phyloP scores from a whole-genome alignment of 2,329 filamentous ascomycete genomes.

The Pestalotiopsis sp. region DNA sequence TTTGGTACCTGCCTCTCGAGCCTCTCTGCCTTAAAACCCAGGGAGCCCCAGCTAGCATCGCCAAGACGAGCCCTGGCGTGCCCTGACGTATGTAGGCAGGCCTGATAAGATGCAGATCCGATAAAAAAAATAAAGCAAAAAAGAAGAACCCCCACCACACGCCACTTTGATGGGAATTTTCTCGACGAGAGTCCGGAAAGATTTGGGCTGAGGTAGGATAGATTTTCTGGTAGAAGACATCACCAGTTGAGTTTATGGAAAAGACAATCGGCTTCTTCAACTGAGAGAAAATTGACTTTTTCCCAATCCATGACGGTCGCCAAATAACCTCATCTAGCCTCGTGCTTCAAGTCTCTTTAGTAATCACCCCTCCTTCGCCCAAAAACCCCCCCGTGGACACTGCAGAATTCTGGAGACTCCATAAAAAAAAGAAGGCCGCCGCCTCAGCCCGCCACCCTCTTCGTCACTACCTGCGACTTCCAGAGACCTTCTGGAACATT shows the following conservation, averaged over 20 bases:
- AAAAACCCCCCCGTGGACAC: background rate
- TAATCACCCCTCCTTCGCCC: constrained; percentile 1
- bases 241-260: background rate
- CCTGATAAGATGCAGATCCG: constrained; percentile 2
- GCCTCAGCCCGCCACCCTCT: background rate
- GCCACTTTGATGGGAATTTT: constrained; percentile 4
- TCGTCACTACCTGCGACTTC: constrained; percentile 1
- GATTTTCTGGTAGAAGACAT: background rate
- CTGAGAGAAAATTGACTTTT: background rate
- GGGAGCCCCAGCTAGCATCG: constrained; percentile 2
- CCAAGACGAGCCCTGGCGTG: constrained; percentile 8
- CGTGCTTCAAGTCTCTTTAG: background rate
- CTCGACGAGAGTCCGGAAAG: background rate
- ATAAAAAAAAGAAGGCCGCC: constrained; percentile 4
- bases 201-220: background rate
- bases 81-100: background rate
- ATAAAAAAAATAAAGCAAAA: constrained; percentile 1
- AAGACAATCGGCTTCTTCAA: background rate
- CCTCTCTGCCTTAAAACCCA: background rate
- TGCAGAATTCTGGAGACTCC: background rate
- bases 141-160: background rate
- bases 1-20: background rate
- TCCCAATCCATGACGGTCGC: background rate
- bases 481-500: background rate
- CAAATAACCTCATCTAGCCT: background rate